Evolutionary conservation across 805 yeast species (phyloP), one percentile per base, ranked within the genome.

Genomic region (Metschnikowia lunata): DNA sequence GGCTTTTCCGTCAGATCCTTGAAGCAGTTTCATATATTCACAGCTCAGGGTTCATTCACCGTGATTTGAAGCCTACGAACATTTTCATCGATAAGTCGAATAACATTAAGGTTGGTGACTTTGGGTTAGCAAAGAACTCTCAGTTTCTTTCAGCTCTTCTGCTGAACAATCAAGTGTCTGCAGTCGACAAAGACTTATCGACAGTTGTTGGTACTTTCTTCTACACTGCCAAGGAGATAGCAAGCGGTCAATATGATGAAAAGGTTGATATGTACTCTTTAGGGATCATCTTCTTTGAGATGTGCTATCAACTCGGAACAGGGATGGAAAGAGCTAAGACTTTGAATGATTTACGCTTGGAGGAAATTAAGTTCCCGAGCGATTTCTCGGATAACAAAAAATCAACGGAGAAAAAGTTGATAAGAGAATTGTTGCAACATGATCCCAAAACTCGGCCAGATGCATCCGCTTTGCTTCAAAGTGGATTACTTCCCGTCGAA

Each of bases 201-300:
- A 85, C 96, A 0, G 90, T 89, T 27, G 88, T 93, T 26, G 99
- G 99, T 6, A 93, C 99, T 0, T 83, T 95, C 0, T 75, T 91
- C 29, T 93, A 93, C 59, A 93, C 91, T 37, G 99, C 99, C 0
- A 79, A 80, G 13, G 99, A 93, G 60, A 91, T 91, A 0, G 70
- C 86, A 7, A 72, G 76, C 13, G 93, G 93, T 0, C 70, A 76
- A n/a, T 93, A 93, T 61, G 83, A 91, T 59, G 96, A 87, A 51
- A 93, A 93, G 54, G 95, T 93, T 32, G 99, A 93, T 61, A 83
- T 93, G 85, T 93, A 89, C 61, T 89, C 99, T 0, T 66, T 93
- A 34, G 99, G 99, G 3, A 80, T 93, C 30, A 93, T 93, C 1
- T 88, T 93, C 59, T 93, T 93, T 61, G 99, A 93, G 60, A 93